Base-by-base conservation (phyloP, 306 rosid species). In the Cucumis sativus region DNA sequence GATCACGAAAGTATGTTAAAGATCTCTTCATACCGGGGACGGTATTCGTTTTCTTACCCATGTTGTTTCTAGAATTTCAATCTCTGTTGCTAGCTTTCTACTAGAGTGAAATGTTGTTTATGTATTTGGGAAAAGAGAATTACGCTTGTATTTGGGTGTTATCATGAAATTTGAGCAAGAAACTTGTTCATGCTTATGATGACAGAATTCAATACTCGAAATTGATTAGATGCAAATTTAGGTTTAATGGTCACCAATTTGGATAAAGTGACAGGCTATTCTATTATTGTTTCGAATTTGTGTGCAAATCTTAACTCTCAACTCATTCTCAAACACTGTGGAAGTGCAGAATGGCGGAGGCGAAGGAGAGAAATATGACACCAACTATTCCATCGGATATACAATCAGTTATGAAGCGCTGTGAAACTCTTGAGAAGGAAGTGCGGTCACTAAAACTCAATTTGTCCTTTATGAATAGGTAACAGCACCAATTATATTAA, bases 401-500 rank as follows among this genome's bases (percentile, higher is more conserved):
- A 87, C 97, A 94, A 81, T 89, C 95, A 59, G 81, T 90, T 68
- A 77, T 94, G 82, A 94, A 94, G 84, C 82, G 98, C 25, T 94
- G 98, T 49, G 98, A 94, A 45, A 90, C 51, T 80, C 95, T 94
- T 81, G 98, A 93, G 88, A 93, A 89, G 96, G 98, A 93, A 89
- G 96, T 91, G 80, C 85, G 98, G 59, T 93, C 98, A 5, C 86
- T 91, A 51, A 93, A 93, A 80, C 97, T 93, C 49, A 93, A 91
- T 76, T 57, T 93, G 84, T 88, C 98, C 87, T 93, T 93, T 87
- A 93, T 93, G 98, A 93, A 93, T 79, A 93, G 98, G 98, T 93
- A 89, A 83, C 21, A 25, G 1, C 56, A 66, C 75, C 12, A 55
- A 57, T 74, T 56, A 57, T 35, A 39, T 18, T 35, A 54, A 55